phyloP scores from a whole-genome alignment of 1,284 basidiomycete species.

The Ustilago trichophora region DNA sequence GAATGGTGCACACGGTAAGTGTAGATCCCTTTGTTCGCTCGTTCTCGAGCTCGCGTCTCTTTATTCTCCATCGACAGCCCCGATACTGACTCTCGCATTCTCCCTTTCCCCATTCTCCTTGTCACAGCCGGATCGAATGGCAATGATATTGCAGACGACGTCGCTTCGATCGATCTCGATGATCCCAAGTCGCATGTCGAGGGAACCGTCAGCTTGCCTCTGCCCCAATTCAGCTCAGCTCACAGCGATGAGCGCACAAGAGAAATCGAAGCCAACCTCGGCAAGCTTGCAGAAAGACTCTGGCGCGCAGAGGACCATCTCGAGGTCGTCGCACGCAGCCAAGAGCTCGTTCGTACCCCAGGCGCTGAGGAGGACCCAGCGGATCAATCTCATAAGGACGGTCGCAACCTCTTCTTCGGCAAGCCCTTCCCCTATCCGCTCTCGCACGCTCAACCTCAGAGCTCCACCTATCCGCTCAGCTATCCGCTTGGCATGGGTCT shows the following conservation, averaged over 20 bases:
- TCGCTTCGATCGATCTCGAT: slow-evolving; percentile 41
- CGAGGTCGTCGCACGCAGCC: slow-evolving; percentile 42
- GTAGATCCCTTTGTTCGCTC: background rate
- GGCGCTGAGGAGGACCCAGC: slow-evolving; percentile 29
- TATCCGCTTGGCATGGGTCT: slow-evolving; percentile 64
- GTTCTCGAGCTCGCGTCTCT: too few species aligned
- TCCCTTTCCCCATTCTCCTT: background rate
- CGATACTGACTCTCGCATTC: background rate
- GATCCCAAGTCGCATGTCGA: slow-evolving; percentile 9
- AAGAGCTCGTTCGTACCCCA: slow-evolving; percentile 43
- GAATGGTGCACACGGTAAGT: slow-evolving; percentile 11
- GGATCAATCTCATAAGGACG: slow-evolving; percentile 7
- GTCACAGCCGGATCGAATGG: slow-evolving; percentile 6
- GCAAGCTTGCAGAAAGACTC: slow-evolving; percentile 53
- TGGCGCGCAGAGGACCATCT: slow-evolving; percentile 59
- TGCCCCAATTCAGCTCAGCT: slow-evolving; percentile 48
- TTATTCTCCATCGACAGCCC: too few species aligned
- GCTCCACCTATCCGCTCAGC: slow-evolving; percentile 61
- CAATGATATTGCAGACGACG: slow-evolving; percentile 28
- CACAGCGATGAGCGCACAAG: slow-evolving; percentile 47
- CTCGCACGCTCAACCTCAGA: slow-evolving; percentile 60
- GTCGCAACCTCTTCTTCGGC: slow-evolving; percentile 42
- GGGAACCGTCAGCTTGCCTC: slow-evolving; percentile 44
- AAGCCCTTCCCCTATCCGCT: slow-evolving; percentile 60
- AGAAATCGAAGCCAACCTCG: slow-evolving; percentile 52